Base-by-base conservation (phyloP, 306 rosid genomes). In the Cyclanthera cordifolia region DNA sequence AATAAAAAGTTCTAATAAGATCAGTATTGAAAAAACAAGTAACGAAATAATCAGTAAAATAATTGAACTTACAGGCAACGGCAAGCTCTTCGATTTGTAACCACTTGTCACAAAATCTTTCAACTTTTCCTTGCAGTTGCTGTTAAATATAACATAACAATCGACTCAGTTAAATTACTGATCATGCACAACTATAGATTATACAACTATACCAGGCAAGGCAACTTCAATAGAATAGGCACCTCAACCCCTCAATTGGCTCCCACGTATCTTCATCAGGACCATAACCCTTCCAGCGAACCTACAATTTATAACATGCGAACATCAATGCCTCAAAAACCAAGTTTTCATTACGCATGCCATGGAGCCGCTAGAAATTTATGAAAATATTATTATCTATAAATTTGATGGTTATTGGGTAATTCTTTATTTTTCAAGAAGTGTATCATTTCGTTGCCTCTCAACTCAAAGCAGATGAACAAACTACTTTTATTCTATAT, bases 201-300 rank as follows among this genome's bases (percentile, higher is more conserved):
- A 7, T 32, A 60, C 4, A 61, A 19, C 17, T 12, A 46, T 66
- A 66, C 3, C 43, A 45, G 16, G 43, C 55, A 46, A 3, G 55
- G 47, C 8, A 66, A 24, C 6, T 14, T 23, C 24, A 25, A n/a
- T 46, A 46, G 6, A 45, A 46, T 45, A 23, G 24, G 20, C 25
- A 88, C 97, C 85, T 80, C 19, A 91, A 67, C 43, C 85, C 86
- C 1, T 73, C 76, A 1, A 85, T 67, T 32, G 97, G 97, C 76
- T 91, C 97, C 97, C 96, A 91, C 1, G 92, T 56, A 61, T 91
- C 96, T 30, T 50, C 85, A 5, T 79, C 80, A 47, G 85, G 11
- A 10, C 70, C 95, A 69, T 91, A 89, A 5, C 95, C 95, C 71
- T 85, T 89, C 97, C 97, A 91, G 2, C 54, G 68, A 59, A 91